Conservation (phyloP, 306 rosid species). For the Vicia sativa region DNA sequence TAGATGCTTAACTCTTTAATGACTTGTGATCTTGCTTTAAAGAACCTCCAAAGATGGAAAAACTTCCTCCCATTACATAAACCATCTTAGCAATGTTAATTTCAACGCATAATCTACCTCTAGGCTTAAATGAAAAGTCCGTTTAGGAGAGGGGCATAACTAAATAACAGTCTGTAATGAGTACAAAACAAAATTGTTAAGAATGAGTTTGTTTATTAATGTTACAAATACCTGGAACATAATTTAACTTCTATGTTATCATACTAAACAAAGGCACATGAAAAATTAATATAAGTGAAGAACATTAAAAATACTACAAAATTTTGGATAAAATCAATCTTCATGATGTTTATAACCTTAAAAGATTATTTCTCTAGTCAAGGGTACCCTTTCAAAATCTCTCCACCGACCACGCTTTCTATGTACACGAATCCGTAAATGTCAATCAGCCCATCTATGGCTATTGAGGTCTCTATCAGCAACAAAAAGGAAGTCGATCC, state of each 20-base stretch:
- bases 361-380: neutral
- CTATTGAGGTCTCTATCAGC: constrained; percentile 1
- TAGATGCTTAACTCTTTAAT: neutral
- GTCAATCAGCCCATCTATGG: constrained; percentile 27
- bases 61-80: constrained; percentile 9
- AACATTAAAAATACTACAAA: constrained; percentile 1
- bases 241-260: neutral
- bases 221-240: constrained; percentile 30
- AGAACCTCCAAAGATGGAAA: constrained; percentile 23
- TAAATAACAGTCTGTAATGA: neutral
- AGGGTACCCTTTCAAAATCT: too few relatives aligned
- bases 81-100: constrained; percentile 14
- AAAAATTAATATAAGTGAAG: neutral
- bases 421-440: constrained; percentile 7
- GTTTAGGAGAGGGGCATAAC: neutral
- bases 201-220: constrained; percentile 11
- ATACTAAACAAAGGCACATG: constrained; percentile 22
- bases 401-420: constrained; percentile 19
- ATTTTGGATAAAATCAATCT: constrained; percentile 27
- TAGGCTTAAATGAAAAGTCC: neutral
- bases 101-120: constrained; percentile 10
- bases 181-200: constrained; percentile 11
- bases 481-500: constrained; percentile 1
- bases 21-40: constrained; percentile 37
- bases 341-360: constrained; percentile 3